Conservation (phyloP, 352 stramenopile species). For the Pythium phragmitis region DNA sequence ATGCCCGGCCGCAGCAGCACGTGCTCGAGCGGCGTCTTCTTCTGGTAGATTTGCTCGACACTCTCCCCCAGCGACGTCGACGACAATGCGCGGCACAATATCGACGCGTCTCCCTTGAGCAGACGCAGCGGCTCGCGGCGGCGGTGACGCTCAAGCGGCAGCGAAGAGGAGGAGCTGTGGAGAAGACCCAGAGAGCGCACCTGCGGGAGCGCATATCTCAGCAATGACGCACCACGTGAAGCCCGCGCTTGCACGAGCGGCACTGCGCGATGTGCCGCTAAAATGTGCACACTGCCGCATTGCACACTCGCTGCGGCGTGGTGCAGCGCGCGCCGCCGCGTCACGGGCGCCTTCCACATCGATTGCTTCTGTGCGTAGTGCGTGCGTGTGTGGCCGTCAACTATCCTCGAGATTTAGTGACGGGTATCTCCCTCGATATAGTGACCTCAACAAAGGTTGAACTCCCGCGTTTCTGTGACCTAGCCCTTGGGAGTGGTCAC, state of each 20-base stretch:
- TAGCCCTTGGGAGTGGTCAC: not conserved
- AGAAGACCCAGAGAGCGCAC: not conserved
- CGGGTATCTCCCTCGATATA: not conserved
- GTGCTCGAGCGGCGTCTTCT: conserved; percentile 89
- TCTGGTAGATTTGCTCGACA: conserved; percentile 86
- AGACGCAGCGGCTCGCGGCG: not conserved
- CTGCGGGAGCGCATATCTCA: conserved; percentile 11
- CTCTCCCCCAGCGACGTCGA: conserved; percentile 44
- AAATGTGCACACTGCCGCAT: not conserved
- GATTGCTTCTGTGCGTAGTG: conserved; percentile 7
- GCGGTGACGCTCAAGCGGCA: not conserved
- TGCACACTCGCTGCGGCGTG: conserved; percentile 14
- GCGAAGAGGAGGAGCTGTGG: not conserved
- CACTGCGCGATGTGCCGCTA: not conserved
- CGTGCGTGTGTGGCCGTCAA: not conserved
- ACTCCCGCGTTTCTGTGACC: conserved; percentile 1
- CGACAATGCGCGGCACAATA: not conserved
- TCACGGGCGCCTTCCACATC: conserved; percentile 27
- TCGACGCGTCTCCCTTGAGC: not conserved
- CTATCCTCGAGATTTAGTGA: not conserved
- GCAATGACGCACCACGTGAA: not conserved
- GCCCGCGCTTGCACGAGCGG: conserved; percentile 13
- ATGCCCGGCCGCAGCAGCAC: conserved; percentile 89
- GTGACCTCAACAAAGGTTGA: not conserved
- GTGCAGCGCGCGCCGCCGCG: conserved; percentile 28